Percentiles rank a stretch among this genome's conserved stretches.
These are phyloP conservation scores for Rhodotorula sp. DNA, from an alignment of 1,284 basidiomycete genomes.

Conservation along the genomic window DNA sequence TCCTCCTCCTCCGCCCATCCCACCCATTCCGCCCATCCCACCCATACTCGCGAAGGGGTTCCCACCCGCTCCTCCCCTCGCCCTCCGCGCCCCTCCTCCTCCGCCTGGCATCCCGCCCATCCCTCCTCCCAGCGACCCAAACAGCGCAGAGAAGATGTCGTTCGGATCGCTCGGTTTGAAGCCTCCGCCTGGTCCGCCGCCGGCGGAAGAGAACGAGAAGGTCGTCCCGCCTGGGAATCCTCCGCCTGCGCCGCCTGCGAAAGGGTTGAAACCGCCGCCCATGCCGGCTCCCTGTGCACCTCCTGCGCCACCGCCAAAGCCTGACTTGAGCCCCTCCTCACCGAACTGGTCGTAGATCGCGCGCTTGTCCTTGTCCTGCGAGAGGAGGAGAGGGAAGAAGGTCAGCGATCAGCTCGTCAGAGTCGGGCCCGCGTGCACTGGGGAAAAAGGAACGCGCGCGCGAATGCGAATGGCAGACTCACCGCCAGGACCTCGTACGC, in stretches of 20 bases:
- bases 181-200: conserved; percentile 53
- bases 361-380: conserved; percentile 66
- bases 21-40: conserved; percentile 22
- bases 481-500: conserved; percentile 96
- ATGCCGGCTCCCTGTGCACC: conserved; percentile 28
- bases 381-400: not conserved
- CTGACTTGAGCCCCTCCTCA: conserved; percentile 84
- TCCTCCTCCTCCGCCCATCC: conserved; percentile 14
- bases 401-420: not conserved
- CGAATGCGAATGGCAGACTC: conserved; percentile 49
- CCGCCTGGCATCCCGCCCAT: conserved; percentile 53
- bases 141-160: conserved; percentile 82
- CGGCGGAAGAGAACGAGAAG: conserved; percentile 63
- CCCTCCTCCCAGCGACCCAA: conserved; percentile 43
- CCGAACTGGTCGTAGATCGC: conserved; percentile 92
- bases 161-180: conserved; percentile 80
- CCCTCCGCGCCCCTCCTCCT: conserved; percentile 6
- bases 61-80: conserved; percentile 1
- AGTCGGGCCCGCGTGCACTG: not conserved
- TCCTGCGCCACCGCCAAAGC: conserved; percentile 53
- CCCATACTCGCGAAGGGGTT: conserved; percentile 29
- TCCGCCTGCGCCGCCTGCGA: conserved; percentile 29
- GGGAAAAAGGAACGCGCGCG: too few relatives aligned
- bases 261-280: conserved; percentile 34
- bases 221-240: conserved; percentile 52